These are phyloP conservation scores for Penicillium riverlandense DNA, from an alignment of 495 filamentous ascomycete species.

Conservation along the genomic window DNA sequence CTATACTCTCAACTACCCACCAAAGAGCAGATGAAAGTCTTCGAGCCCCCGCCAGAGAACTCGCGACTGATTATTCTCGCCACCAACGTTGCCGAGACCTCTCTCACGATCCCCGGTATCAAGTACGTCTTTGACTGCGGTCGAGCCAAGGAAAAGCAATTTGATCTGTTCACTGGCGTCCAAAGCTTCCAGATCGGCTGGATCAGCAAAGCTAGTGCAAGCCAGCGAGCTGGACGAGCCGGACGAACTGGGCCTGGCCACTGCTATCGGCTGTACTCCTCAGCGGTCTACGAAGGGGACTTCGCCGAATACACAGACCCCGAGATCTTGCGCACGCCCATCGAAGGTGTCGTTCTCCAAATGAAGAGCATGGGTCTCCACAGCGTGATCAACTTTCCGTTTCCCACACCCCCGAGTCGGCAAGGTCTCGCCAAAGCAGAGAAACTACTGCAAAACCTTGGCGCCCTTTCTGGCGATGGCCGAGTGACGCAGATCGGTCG, in stretches of 20 bases:
- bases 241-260: conserved; percentile 94
- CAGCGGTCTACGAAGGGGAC: conserved; percentile 86
- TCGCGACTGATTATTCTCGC: conserved; percentile 85
- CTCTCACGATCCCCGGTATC: conserved; percentile 92
- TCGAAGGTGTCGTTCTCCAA: conserved; percentile 87
- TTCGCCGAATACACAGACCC: conserved; percentile 82
- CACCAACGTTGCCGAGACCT: conserved; percentile 96
- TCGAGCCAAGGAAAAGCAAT: conserved; percentile 83
- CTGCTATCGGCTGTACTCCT: conserved; percentile 90
- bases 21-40: conserved; percentile 88
- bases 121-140: conserved; percentile 95
- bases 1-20: conserved; percentile 93
- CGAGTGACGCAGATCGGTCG: conserved; percentile 69
- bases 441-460: conserved; percentile 69
- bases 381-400: conserved; percentile 92
- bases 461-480: conserved; percentile 58
- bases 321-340: conserved; percentile 85
- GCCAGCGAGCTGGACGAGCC: conserved; percentile 87
- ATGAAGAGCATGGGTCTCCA: conserved; percentile 93
- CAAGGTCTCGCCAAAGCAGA: conserved; percentile 78
- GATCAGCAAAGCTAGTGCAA: conserved; percentile 96
- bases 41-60: conserved; percentile 76
- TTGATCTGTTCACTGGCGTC: conserved; percentile 75
- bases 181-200: conserved; percentile 93
- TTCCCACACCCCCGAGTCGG: conserved; percentile 84